Evolutionary conservation across 2,329 filamentous ascomycete species (phyloP).

Genomic region (Phyllosticta capitalensis): DNA sequence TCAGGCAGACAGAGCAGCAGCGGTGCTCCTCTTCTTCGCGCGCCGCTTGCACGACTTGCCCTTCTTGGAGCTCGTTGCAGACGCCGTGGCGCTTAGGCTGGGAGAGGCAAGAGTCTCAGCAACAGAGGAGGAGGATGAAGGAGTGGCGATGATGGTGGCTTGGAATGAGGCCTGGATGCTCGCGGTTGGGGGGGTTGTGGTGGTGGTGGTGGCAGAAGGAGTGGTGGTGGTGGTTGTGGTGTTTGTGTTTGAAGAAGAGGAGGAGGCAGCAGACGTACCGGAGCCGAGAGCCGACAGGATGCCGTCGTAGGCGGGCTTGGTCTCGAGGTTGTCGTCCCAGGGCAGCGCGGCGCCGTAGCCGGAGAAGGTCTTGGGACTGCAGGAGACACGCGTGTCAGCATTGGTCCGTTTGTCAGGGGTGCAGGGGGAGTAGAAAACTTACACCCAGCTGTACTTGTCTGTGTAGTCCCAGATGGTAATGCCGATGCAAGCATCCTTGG

Average conservation of each 20-base stretch:
- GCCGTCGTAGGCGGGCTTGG: conserved; percentile 29
- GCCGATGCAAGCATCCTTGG: conserved; percentile 44
- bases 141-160: neutral
- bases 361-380: conserved; percentile 28
- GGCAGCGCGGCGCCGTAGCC: conserved; percentile 35
- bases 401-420: too few species aligned
- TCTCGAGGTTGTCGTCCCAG: conserved; percentile 37
- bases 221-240: neutral
- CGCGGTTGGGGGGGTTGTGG: neutral
- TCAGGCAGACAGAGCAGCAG: neutral
- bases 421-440: neutral
- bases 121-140: neutral
- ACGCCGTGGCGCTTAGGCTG: neutral
- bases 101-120: neutral
- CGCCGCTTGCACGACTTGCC: neutral
- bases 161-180: neutral
- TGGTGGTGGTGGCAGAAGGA: conserved; percentile 4
- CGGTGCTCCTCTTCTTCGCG: neutral
- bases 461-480: conserved; percentile 51
- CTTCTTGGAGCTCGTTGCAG: neutral
- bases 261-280: conserved; percentile 1
- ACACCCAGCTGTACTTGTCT: conserved; percentile 38
- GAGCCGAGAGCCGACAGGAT: conserved; percentile 14
- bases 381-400: neutral
- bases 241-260: neutral